phyloP scores from a whole-genome alignment of 2,329 filamentous ascomycete genomes.

The Aureobasidium uvarum region DNA sequence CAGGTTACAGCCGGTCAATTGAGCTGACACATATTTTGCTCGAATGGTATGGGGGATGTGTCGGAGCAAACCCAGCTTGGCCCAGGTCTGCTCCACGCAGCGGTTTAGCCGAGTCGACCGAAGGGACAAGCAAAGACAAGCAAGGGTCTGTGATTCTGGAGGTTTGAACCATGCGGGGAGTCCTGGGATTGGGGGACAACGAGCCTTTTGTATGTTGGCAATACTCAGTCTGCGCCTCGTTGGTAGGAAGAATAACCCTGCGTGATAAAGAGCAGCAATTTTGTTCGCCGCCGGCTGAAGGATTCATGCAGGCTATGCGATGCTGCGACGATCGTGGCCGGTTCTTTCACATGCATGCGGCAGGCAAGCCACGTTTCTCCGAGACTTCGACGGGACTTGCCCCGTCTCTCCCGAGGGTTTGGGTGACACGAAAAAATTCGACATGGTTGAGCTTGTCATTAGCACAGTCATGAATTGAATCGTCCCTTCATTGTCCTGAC shows the following conservation, averaged over 20 bases:
- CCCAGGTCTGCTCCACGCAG: conserved; percentile 8
- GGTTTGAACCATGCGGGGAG: conserved; percentile 11
- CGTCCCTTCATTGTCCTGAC: neutral
- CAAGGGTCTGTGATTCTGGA: conserved; percentile 11
- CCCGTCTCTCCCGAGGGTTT: neutral
- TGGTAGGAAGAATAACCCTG: neutral
- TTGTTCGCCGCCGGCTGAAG: neutral
- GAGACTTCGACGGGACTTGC: neutral
- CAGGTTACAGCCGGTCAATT: neutral
- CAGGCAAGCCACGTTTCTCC: conserved; percentile 19
- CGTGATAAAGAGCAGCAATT: neutral
- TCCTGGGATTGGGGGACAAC: neutral
- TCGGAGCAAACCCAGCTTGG: neutral
- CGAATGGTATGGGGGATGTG: conserved; percentile 15
- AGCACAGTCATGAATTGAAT: neutral
- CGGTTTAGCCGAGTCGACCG: conserved; percentile 9
- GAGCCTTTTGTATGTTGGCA: neutral
- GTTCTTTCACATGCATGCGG: neutral
- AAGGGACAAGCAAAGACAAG: neutral
- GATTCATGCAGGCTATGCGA: neutral
- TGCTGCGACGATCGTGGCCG: conserved; percentile 6
- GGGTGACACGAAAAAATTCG: conserved; percentile 1
- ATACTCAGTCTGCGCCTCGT: neutral
- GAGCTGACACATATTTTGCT: neutral
- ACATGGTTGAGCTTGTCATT: neutral